Evolutionary conservation across 108 stramenopile genomes (phyloP), one percentile per base, ranked within the genome.

Genomic region (Skeletonema tropicum): DNA sequence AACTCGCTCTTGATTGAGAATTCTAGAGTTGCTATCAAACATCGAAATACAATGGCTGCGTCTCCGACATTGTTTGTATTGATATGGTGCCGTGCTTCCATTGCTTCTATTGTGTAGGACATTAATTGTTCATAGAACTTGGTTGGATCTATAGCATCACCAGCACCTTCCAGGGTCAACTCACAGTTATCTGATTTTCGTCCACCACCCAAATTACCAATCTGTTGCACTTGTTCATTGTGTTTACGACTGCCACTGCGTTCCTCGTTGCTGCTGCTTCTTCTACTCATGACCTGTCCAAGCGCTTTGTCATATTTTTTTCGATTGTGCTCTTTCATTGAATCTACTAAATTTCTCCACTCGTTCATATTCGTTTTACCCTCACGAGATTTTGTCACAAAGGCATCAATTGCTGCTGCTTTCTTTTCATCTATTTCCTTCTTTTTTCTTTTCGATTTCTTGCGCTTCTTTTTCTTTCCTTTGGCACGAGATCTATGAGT

Each of bases 21-120:
- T 60, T 81, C 73, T 31, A 81, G 39, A 3, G 70, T 41, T 3
- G 39, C 39, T 12, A 74, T 32, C 69, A 81, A 74, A 39, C 61
- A 66, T 55, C 80, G 73, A 49, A 81, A 81, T n/a, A 74, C 64
- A 19, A 68, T 35, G 4, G 80, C 73, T n/a, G 73, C 73, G 65
- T 81, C 80, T 1, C 58, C 80, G 6, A 80, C 67, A 35, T 64
- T 60, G 19, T 66, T 63, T 25, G 79, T 66, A 48, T 80, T 49
- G 52, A 80, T 69, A 64, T 71, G 49, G 31, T 46, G 65, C 0
- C 26, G 36, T 48, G 65, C 8, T 70, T 23, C 30, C 60, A 15
- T 60, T 17, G 68, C 17, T 12, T 61, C 42, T n/a, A 49, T 15
- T 2, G 60, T 68, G 66, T 73, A 69, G n/a, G 45, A 21, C 15